Base-by-base conservation (phyloP, 192 early-diverging fungal genomes). In the Gigaspora rosea region DNA sequence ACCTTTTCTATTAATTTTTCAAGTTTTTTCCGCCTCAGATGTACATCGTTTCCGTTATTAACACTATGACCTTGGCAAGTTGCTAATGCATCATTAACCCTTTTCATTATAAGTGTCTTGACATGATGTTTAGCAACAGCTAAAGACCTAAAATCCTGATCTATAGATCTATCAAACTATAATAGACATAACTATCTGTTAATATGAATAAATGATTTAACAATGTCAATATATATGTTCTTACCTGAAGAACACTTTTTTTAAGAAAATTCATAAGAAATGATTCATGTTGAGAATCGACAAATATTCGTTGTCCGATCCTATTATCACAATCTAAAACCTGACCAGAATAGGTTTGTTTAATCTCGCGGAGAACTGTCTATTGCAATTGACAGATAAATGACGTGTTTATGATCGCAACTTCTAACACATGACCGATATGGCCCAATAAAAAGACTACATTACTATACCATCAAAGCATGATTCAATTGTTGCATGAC, bases 261-360 rank as follows among this genome's bases (percentile, higher is more conserved):
- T 50, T 76, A 15, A 76, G 11, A 13, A 76, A 76, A 20, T 67
- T 76, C 61, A 76, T 76, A n/a, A 76, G 36, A 57, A 76, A 76
- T 10, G 75, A 65, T 76, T 76, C 75, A 76, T 76, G 66, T 10
- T 76, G 52, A 4, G 75, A 76, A 36, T 76, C 75, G 8, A 76
- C 50, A 56, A 76, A 76, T 66, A 76, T 66, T 54, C 63, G 12
- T 67, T 76, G 75, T 15, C 61, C 75, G 35, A 27, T 66, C 35
- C 64, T 76, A 66, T 76, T 76, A 18, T 76, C 49, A 54, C 75
- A 76, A 18, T 76, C 75, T 35, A 76, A 35, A 41, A 66, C 33
- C 52, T 76, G 75, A 32, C 51, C 63, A 8, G 62, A n/a, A 57
- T 76, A 76, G 0, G 51, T 36, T 50, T 76, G 58, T 47, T 66